These are phyloP conservation scores for Diaporthe sp. DNA, from an alignment of 2,329 filamentous ascomycete genomes.

Conservation along the genomic window DNA sequence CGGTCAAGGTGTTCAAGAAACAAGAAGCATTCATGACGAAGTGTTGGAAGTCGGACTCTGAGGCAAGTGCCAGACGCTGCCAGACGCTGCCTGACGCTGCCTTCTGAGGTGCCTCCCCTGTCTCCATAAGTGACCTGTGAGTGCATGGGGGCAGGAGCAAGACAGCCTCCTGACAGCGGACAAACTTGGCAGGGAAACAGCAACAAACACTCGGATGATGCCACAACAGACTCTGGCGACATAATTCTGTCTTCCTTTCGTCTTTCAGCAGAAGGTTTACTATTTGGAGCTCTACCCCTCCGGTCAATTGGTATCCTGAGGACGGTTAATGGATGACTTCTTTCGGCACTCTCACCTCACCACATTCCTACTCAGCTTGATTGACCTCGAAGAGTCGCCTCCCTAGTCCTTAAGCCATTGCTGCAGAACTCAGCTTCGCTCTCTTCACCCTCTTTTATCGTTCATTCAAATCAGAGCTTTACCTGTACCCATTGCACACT, in stretches of 20 bases:
- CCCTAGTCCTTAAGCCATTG: not conserved
- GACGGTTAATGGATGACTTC: not conserved
- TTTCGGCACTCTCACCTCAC: not conserved
- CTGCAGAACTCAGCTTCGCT: not conserved
- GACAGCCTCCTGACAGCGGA: not conserved
- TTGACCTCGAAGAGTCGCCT: not conserved
- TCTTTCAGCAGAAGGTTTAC: not conserved
- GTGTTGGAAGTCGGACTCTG: no score
- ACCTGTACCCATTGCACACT: not conserved
- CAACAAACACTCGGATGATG: not conserved
- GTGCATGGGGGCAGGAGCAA: not conserved
- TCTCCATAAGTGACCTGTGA: not conserved
- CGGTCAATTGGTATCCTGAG: not conserved
- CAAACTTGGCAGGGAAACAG: conserved; percentile 8
- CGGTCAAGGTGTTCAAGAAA: not conserved
- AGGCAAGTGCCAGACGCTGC: no score
- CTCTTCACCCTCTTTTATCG: not conserved
- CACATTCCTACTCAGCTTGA: not conserved
- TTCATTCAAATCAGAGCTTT: not conserved
- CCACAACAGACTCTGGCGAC: not conserved
- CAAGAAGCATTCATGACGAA: not conserved
- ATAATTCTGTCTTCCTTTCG: not conserved
- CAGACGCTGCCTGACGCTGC: no score
- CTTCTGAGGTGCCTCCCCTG: no score
- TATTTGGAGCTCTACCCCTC: not conserved